These are phyloP conservation scores for Phytophthora chlamydospora DNA, from an alignment of 352 stramenopile genomes.

Conservation along the genomic window DNA sequence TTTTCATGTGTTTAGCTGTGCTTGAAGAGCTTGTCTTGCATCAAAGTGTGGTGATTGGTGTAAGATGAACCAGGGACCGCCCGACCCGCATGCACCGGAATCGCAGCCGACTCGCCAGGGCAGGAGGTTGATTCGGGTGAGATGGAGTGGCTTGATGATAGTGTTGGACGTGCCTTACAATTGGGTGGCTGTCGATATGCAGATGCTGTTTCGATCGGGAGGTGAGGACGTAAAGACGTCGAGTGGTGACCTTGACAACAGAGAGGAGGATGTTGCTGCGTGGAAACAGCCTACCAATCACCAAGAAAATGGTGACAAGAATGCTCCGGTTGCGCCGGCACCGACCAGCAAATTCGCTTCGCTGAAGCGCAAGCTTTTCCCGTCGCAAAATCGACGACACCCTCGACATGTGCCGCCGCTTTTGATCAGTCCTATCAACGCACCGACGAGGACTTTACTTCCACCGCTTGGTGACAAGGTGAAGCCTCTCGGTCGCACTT, in stretches of 20 bases:
- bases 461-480: slow-evolving; percentile 8
- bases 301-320: slow-evolving; percentile 7
- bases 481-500: background rate
- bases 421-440: slow-evolving; percentile 48
- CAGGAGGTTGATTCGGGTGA: slow-evolving; percentile 47
- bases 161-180: background rate
- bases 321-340: slow-evolving; percentile 7
- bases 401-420: slow-evolving; percentile 50
- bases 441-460: slow-evolving; percentile 4
- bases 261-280: slow-evolving; percentile 11
- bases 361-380: slow-evolving; percentile 67
- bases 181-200: background rate
- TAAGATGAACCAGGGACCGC: slow-evolving; percentile 30
- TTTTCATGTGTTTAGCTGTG: background rate
- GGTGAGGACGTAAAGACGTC: slow-evolving; percentile 5
- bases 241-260: slow-evolving; percentile 9
- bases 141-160: background rate
- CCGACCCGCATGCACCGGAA: slow-evolving; percentile 25
- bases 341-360: slow-evolving; percentile 45
- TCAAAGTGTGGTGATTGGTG: background rate
- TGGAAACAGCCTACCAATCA: slow-evolving; percentile 1
- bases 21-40: background rate
- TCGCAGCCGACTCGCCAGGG: slow-evolving; percentile 38
- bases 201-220: slow-evolving; percentile 61
- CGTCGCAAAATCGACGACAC: slow-evolving; percentile 50